Evolutionary conservation across 208 protist species (phyloP).

Genomic region (Entamoeba moshkovskii): DNA sequence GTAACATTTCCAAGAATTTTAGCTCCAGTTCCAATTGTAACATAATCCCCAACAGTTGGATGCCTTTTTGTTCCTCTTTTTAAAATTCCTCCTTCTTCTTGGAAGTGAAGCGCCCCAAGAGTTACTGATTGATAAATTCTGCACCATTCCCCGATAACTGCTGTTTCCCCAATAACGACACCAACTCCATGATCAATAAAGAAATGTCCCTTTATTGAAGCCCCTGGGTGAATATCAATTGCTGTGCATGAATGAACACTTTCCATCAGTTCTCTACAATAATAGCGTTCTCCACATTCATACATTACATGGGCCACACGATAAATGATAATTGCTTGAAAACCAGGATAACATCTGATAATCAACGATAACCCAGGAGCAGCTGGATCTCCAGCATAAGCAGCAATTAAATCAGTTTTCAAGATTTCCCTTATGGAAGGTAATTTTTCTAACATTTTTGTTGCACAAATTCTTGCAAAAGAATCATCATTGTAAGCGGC

Average conservation of each 20-base stretch:
- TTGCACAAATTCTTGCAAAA: neutral
- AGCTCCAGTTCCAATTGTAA: constrained; percentile 32
- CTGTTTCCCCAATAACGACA: constrained; percentile 47
- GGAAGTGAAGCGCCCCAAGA: constrained; percentile 22
- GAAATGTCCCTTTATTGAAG: constrained; percentile 22
- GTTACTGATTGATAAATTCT: constrained; percentile 41
- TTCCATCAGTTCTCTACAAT: neutral
- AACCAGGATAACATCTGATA: neutral
- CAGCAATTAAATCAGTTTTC: neutral
- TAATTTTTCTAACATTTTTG: neutral
- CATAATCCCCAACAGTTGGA: constrained; percentile 25
- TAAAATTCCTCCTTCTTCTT: constrained; percentile 29
- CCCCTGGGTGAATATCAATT: constrained; percentile 44
- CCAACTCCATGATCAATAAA: constrained; percentile 44
- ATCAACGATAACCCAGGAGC: neutral
- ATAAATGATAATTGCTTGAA: neutral
- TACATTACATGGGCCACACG: neutral
- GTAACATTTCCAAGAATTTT: constrained; percentile 33
- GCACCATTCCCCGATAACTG: constrained; percentile 31
- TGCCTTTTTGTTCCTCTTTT: constrained; percentile 20
- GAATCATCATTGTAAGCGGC: neutral
- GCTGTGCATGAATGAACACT: neutral
- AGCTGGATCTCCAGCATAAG: constrained; percentile 8
- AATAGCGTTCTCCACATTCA: neutral
- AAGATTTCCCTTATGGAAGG: neutral